Percentiles rank a stretch among this genome's conserved stretches.
phyloP scores from a whole-genome alignment of 192 early-diverging fungal species.

The Pecoramyces ruminantium region DNA sequence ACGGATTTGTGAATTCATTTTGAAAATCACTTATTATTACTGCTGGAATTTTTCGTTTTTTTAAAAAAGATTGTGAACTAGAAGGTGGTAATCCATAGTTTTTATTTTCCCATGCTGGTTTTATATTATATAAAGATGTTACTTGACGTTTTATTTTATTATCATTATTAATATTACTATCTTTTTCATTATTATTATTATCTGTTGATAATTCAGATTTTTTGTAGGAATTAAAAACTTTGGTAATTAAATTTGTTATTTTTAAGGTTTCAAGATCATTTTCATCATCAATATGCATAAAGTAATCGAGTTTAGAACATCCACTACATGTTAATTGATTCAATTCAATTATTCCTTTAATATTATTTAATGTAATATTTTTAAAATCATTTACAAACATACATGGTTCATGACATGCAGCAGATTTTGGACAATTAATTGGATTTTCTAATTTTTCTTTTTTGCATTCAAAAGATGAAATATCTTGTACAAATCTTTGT shows the following conservation, averaged over 20 bases:
- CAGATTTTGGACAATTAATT: slow-evolving; percentile 9
- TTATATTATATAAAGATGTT: background rate
- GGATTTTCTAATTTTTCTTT: slow-evolving; percentile 8
- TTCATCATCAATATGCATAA: slow-evolving; percentile 20
- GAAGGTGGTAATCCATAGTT: slow-evolving; percentile 42
- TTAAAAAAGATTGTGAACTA: slow-evolving; percentile 52
- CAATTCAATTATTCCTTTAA: slow-evolving; percentile 55
- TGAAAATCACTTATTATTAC: slow-evolving; percentile 1
- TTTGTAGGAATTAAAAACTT: background rate
- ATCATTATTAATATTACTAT: too few relatives aligned
- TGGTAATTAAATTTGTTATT: slow-evolving; percentile 1
- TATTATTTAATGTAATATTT: slow-evolving; percentile 41
- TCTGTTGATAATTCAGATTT: slow-evolving; percentile 17
- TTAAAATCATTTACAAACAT: slow-evolving; percentile 38
- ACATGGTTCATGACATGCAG: slow-evolving; percentile 48
- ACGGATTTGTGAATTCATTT: background rate
- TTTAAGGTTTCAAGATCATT: slow-evolving; percentile 5
- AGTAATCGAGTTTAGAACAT: slow-evolving; percentile 6
- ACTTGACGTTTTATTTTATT: background rate
- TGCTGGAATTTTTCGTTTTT: slow-evolving; percentile 36
- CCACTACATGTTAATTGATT: slow-evolving; percentile 5
- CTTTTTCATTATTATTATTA: slow-evolving; percentile 5
- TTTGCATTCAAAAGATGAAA: slow-evolving; percentile 36
- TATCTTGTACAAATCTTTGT: slow-evolving; percentile 60
- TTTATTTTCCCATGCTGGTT: background rate